A percentile compares a stretch with the other conserved stretches of the same genome.
These are phyloP conservation scores for Aspergillus hancockii DNA, from an alignment of 495 filamentous ascomycete species.

Conservation along the genomic window DNA sequence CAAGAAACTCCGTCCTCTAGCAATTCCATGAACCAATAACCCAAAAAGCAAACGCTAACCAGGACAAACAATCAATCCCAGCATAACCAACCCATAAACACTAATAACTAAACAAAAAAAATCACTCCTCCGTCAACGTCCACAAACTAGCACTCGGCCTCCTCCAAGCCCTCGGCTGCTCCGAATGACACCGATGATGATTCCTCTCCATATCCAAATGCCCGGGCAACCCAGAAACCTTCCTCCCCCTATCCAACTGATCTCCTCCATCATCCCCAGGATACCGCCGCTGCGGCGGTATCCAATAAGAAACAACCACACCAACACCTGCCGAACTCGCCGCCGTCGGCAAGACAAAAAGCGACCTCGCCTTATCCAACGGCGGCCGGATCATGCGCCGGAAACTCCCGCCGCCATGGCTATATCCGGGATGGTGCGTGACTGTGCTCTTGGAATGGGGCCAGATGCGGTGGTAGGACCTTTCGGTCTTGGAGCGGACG, in stretches of 20 bases:
- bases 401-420: conserved; percentile 12
- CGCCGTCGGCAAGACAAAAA: conserved; percentile 36
- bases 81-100: not conserved
- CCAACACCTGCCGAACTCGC: conserved; percentile 21
- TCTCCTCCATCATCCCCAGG: too few species aligned
- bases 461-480: conserved; percentile 27
- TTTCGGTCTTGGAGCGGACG: conserved; percentile 23
- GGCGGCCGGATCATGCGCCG: conserved; percentile 40
- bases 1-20: not conserved
- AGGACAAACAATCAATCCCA: not conserved
- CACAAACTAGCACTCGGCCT: conserved; percentile 41
- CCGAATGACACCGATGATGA: conserved; percentile 45
- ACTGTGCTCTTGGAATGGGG: conserved; percentile 11
- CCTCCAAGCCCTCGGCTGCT: conserved; percentile 45
- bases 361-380: conserved; percentile 36
- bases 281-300: conserved; percentile 23
- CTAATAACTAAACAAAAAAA: conserved; percentile 3
- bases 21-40: not conserved
- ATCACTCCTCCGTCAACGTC: conserved; percentile 38
- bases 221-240: conserved; percentile 6
- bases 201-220: conserved; percentile 26
- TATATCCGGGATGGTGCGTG: not conserved
- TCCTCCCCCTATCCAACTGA: conserved; percentile 2
- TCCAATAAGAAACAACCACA: conserved; percentile 29
- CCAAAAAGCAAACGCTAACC: not conserved